Conservation (phyloP, 352 stramenopile genomes). For the Phytopythium chamaehyphon region DNA sequence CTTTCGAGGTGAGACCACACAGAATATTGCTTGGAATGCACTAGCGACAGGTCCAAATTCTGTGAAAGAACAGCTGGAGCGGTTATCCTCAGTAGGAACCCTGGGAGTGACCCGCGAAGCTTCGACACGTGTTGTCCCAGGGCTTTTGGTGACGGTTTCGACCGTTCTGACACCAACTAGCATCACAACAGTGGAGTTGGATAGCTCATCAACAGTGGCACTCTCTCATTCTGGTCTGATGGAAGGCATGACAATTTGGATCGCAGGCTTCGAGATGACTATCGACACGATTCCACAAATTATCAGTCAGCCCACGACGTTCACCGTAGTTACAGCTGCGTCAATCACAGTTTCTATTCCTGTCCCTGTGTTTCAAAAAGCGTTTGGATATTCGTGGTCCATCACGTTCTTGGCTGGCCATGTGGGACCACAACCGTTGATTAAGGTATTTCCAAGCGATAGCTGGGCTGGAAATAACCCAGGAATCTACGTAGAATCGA, state of each 20-base stretch:
- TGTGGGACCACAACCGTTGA: constrained; percentile 78
- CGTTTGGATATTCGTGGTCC: constrained; percentile 66
- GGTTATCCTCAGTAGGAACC: constrained; percentile 57
- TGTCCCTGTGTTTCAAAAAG: constrained; percentile 62
- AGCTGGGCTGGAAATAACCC: constrained; percentile 94
- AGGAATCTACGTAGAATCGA: constrained; percentile 69
- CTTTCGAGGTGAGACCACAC: constrained; percentile 52
- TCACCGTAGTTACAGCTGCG: constrained; percentile 16
- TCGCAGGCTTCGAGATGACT: constrained; percentile 35
- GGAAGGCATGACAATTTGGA: constrained; percentile 40
- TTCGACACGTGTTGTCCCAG: constrained; percentile 40
- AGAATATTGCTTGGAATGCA: constrained; percentile 71
- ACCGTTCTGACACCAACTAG: constrained; percentile 30
- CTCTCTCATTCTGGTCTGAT: constrained; percentile 19
- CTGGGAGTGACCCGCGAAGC: constrained; percentile 45
- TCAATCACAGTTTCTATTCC: constrained; percentile 19
- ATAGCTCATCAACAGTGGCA: constrained; percentile 18
- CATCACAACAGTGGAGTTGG: constrained; percentile 23
- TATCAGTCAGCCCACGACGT: constrained; percentile 5
- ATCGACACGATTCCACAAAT: constrained; percentile 17
- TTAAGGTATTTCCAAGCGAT: constrained; percentile 84
- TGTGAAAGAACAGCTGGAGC: constrained; percentile 65
- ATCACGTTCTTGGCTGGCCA: constrained; percentile 78
- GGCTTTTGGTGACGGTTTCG: constrained; percentile 23
- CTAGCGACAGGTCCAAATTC: constrained; percentile 47